Conservation (phyloP, 1,139 yeast genomes). For the Arxiozyma slooffiae region DNA sequence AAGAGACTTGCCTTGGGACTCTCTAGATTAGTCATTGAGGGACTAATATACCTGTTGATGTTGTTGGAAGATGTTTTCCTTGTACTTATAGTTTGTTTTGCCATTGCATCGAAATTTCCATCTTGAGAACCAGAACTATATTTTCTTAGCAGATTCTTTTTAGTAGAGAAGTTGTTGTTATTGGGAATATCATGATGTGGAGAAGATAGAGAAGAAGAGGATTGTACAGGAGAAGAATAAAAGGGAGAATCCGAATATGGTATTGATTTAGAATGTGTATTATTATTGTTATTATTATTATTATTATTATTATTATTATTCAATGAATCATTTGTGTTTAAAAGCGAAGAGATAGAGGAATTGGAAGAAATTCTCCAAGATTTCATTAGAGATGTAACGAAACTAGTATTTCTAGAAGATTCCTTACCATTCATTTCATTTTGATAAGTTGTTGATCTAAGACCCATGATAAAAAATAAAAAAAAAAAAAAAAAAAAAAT, state of each 20-base stretch:
- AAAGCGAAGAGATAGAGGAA: not conserved
- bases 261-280: slow-evolving; percentile 1
- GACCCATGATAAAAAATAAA: slow-evolving; percentile 10
- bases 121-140: slow-evolving; percentile 7
- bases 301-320: not conserved
- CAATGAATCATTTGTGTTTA: not conserved
- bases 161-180: not conserved
- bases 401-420: slow-evolving; percentile 9
- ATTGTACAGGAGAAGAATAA: slow-evolving; percentile 5
- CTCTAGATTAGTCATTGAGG: slow-evolving; percentile 12
- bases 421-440: slow-evolving; percentile 18
- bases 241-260: slow-evolving; percentile 6
- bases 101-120: slow-evolving; percentile 25
- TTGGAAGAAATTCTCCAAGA: slow-evolving; percentile 23
- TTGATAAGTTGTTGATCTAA: slow-evolving; percentile 11
- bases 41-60: slow-evolving; percentile 20
- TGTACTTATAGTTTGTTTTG: slow-evolving; percentile 16
- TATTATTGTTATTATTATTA: not conserved
- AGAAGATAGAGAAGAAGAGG: slow-evolving; percentile 3
- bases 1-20: slow-evolving; percentile 13
- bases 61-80: slow-evolving; percentile 13
- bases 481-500: too few relatives aligned
- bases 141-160: slow-evolving; percentile 1
- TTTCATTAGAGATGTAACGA: slow-evolving; percentile 24
- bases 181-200: not conserved